phyloP scores from a whole-genome alignment of 116 monocot species.

The Thalassia testudinum region DNA sequence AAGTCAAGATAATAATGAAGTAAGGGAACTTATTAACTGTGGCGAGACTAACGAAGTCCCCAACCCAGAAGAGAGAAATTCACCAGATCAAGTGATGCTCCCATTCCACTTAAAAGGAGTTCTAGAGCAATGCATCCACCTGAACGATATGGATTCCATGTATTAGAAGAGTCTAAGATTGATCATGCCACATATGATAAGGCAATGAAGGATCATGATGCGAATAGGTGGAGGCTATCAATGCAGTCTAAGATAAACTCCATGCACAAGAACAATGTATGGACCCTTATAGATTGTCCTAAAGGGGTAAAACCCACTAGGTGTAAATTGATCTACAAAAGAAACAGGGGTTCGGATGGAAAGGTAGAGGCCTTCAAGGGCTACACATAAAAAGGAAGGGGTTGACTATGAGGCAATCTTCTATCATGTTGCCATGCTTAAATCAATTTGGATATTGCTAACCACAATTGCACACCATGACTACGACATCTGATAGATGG shows the following conservation, averaged over 20 bases:
- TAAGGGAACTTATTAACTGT: too few species aligned
- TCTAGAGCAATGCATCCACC: not conserved
- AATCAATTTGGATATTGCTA: conserved; percentile 1
- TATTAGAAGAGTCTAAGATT: not conserved
- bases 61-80: too few species aligned
- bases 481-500: not conserved
- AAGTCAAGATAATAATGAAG: too few species aligned
- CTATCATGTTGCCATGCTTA: not conserved
- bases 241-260: conserved; percentile 7
- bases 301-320: not conserved
- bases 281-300: not conserved
- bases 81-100: too few species aligned
- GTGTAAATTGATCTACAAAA: conserved; percentile 2
- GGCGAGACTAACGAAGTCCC: too few species aligned
- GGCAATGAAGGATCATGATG: not conserved
- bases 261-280: conserved; percentile 4
- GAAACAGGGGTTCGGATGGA: not conserved
- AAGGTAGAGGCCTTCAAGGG: conserved; percentile 1
- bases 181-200: not conserved
- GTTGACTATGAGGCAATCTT: conserved; percentile 2
- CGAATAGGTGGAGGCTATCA: not conserved
- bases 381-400: not conserved
- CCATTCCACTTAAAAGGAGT: too few species aligned
- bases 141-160: not conserved
- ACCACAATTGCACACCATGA: not conserved